Conservation (phyloP, 2,329 filamentous ascomycete species). For the Scleromitrula shiraiana region DNA sequence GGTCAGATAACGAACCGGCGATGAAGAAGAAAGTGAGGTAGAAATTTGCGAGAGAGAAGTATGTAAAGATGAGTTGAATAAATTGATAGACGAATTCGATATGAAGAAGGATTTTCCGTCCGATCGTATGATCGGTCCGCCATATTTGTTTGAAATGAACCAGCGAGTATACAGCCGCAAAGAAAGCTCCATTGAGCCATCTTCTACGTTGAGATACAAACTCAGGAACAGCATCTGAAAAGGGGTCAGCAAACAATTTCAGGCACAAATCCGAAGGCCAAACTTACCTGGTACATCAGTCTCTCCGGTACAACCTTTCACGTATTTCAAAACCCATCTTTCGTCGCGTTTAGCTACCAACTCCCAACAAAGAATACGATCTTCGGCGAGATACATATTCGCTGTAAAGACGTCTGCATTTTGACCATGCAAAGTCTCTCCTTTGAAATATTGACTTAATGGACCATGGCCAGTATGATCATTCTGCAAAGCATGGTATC, state of each 20-base stretch:
- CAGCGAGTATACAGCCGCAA: conserved; percentile 93
- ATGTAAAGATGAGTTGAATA: conserved; percentile 87
- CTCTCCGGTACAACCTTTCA: conserved; percentile 92
- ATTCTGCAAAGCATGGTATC: conserved; percentile 93
- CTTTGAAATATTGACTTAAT: conserved; percentile 97
- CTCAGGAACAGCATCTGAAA: conserved; percentile 79
- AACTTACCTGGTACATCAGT: conserved; percentile 89
- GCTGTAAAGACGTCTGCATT: conserved; percentile 96
- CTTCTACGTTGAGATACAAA: conserved; percentile 94
- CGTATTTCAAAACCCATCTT: conserved; percentile 96
- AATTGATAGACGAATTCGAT: conserved; percentile 96
- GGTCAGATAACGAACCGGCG: conserved; percentile 77
- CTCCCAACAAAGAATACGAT: conserved; percentile 90
- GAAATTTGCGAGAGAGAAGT: conserved; percentile 97
- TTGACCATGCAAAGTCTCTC: conserved; percentile 90
- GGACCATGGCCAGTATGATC: conserved; percentile 93
- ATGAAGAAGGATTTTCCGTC: conserved; percentile 84
- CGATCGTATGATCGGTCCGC: conserved; percentile 82
- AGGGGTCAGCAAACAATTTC: conserved; percentile 9
- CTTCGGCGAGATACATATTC: conserved; percentile 90
- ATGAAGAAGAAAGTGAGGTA: conserved; percentile 99
- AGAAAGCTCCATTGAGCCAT: conserved; percentile 98
- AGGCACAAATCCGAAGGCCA: background rate
- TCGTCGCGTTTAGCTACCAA: conserved; percentile 90
- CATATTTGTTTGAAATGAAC: conserved; percentile 93